These are phyloP conservation scores for Eragrostis nindensis DNA, from an alignment of 176 grass and related monocot genomes.

Conservation along the genomic window DNA sequence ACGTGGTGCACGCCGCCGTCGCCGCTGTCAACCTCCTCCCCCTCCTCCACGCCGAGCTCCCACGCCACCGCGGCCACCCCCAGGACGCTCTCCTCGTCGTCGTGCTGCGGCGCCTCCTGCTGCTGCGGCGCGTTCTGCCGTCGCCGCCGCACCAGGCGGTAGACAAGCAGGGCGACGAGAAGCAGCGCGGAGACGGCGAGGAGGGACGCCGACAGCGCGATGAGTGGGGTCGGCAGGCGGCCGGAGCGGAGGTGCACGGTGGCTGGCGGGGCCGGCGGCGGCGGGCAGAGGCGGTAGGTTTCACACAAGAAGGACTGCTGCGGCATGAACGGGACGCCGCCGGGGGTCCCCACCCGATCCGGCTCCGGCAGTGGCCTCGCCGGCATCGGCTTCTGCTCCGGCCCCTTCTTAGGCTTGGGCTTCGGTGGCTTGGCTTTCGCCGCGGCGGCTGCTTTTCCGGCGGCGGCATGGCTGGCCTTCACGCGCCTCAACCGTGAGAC, in stretches of 20 bases:
- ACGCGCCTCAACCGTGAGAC: conserved; percentile 16
- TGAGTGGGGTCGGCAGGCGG: conserved; percentile 43
- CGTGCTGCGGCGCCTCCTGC: conserved; percentile 12
- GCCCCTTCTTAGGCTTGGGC: no score
- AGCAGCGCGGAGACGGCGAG: conserved; percentile 42
- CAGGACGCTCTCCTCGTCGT: not conserved
- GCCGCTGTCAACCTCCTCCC: not conserved
- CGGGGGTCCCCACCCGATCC: no score
- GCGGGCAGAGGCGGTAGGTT: not conserved
- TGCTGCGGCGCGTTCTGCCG: not conserved
- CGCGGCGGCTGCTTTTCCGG: conserved; percentile 32
- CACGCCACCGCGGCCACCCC: not conserved
- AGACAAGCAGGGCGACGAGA: conserved; percentile 45
- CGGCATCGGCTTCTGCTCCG: no score
- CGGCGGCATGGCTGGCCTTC: conserved; percentile 33
- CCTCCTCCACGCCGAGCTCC: not conserved
- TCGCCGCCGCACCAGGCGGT: not conserved
- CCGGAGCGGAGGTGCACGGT: conserved; percentile 43
- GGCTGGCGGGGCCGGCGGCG: conserved; percentile 17
- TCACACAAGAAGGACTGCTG: conserved; percentile 16
- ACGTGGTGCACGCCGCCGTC: conserved; percentile 65
- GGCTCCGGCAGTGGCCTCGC: not conserved
- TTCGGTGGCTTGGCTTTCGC: no score
- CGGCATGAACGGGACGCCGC: not conserved
- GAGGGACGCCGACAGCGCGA: conserved; percentile 52